A percentile compares a stretch with the other conserved stretches of the same genome.
Evolutionary conservation across 2,329 filamentous ascomycete species (phyloP).

Genomic region (Gyromitra esculenta): DNA sequence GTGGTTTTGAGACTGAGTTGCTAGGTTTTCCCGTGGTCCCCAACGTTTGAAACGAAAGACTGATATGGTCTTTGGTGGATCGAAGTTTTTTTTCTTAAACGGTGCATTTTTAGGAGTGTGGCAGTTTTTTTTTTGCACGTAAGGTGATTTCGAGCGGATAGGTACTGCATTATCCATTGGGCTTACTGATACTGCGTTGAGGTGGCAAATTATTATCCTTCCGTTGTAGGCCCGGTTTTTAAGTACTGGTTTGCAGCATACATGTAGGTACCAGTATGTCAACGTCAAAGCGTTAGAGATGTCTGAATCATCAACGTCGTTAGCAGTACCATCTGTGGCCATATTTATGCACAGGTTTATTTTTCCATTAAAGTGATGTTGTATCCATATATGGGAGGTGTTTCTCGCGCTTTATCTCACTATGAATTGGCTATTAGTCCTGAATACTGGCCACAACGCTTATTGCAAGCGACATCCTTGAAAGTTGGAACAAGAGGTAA

Average conservation of each 20-base stretch:
- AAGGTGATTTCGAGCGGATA: neutral
- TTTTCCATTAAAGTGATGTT: neutral
- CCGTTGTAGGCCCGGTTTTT: slow-evolving; percentile 13
- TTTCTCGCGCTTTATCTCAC: slow-evolving; percentile 10
- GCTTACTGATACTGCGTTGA: slow-evolving; percentile 9
- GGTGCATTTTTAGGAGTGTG: slow-evolving; percentile 10
- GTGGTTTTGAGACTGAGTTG: slow-evolving; percentile 2
- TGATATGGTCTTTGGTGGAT: neutral
- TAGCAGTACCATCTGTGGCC: neutral
- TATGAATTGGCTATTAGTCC: neutral
- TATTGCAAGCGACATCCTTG: slow-evolving; percentile 1
- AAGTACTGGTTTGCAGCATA: slow-evolving; percentile 30
- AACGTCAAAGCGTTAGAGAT: slow-evolving; percentile 7
- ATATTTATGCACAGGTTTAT: neutral
- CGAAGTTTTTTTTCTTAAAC: slow-evolving; percentile 2
- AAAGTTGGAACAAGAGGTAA: slow-evolving; percentile 11
- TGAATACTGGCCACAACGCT: slow-evolving; percentile 12
- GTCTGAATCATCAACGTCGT: neutral
- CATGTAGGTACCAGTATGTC: slow-evolving; percentile 11
- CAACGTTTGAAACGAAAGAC: slow-evolving; percentile 1
- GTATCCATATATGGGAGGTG: neutral
- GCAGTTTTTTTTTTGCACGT: slow-evolving; percentile 9
- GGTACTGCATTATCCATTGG: slow-evolving; percentile 20
- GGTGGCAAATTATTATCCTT: slow-evolving; percentile 18
- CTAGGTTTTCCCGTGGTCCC: slow-evolving; percentile 10